Conservation (phyloP, 2,329 filamentous ascomycete species). For the Domatiomyces catenatus region DNA sequence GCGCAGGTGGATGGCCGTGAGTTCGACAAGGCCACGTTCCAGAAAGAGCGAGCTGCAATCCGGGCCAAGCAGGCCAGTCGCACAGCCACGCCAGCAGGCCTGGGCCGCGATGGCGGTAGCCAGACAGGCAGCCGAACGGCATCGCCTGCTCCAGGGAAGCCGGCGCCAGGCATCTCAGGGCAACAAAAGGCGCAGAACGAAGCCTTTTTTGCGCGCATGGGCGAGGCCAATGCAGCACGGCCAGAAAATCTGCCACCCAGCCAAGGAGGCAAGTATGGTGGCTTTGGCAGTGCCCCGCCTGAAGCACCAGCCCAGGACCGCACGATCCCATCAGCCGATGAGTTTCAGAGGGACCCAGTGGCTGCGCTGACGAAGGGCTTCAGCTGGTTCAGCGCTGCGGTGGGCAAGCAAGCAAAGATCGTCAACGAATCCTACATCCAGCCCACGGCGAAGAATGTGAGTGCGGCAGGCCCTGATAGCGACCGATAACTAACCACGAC, state of each 20-base stretch:
- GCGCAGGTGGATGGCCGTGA: conserved; percentile 79
- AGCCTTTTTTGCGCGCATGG: conserved; percentile 75
- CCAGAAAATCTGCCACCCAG: conserved; percentile 62
- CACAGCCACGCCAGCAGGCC: conserved; percentile 25
- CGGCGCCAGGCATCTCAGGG: conserved; percentile 20
- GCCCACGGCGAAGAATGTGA: conserved; percentile 75
- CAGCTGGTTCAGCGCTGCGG: conserved; percentile 80
- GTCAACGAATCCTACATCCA: conserved; percentile 87
- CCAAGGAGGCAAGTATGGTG: conserved; percentile 82
- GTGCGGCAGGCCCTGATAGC: conserved; percentile 12
- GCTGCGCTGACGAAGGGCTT: conserved; percentile 82
- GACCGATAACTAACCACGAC: neutral
- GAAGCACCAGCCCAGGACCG: conserved; percentile 20
- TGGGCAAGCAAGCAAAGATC: conserved; percentile 78
- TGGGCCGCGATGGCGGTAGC: conserved; percentile 9
- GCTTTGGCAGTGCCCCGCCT: conserved; percentile 68
- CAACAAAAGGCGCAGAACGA: conserved; percentile 57
- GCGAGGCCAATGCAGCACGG: conserved; percentile 64
- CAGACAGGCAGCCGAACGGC: conserved; percentile 17
- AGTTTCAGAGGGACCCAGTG: conserved; percentile 81
- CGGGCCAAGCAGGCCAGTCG: conserved; percentile 23
- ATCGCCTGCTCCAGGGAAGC: conserved; percentile 17
- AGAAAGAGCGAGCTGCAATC: conserved; percentile 24
- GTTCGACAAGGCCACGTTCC: conserved; percentile 60
- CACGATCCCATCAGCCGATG: conserved; percentile 55